Base-by-base conservation (phyloP, 2,329 filamentous ascomycete species). In the Chrysoporthe cubensis region DNA sequence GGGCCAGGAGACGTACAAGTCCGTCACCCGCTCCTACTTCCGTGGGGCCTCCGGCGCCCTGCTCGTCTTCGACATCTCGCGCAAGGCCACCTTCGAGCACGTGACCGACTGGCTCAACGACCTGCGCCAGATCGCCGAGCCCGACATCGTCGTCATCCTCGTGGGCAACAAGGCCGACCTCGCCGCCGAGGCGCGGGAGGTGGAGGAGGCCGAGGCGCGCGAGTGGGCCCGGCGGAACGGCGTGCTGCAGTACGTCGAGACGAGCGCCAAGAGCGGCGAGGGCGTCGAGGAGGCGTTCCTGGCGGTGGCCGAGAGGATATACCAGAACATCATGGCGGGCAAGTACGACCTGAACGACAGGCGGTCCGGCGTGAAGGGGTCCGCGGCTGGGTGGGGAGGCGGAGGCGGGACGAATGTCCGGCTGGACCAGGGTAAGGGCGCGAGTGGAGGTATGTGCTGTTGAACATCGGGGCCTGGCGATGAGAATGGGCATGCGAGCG, bases 1-100 rank as follows among this genome's bases (percentile, higher is more conserved):
- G 18, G 95, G 95, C 37, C 95, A 98, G 79, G 95, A 98, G 82
- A 97, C 94, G 14, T 98, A 98, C 84, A 97, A 97, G 79, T 95
- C 91, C 57, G 96, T 98, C 68, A 98, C 95, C 9, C 86, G 95
- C 65, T 96, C 92, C 70, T 97, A 97, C 82, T 97, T 97, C 80
- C 91, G 94, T 64, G 94, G 94, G 74, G 87, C 87, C 18, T 87
- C 84, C 37, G 87, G 87, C 68, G 87, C 86, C 58, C 85, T 99
- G 16, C 88, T 99, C 37, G 96, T 99, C 70, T 99, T 97, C 77
- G 96, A 99, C 79, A 95, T 99, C 72, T 92, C 92, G 40, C 88
- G 96, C 68, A 89, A 90, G 62, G 85, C 89, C 63, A 98, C 95
- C 8, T 98, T 98, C 76, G 82, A 88, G 70, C 94, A 95, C 74